Conservation (phyloP, 2,329 filamentous ascomycete genomes). For the Lasiodiplodia theobromae region DNA sequence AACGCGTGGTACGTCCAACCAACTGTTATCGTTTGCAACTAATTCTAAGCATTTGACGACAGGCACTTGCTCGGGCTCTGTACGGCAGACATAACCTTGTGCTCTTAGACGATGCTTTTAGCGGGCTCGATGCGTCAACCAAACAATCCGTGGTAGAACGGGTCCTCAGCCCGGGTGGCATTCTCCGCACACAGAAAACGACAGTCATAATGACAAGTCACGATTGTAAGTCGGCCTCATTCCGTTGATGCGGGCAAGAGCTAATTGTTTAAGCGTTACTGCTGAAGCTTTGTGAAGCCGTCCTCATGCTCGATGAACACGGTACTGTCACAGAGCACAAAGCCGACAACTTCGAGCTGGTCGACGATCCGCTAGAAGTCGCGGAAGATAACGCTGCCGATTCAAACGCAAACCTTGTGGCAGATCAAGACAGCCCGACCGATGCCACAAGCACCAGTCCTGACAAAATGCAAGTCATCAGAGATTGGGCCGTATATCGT, state of each 20-base stretch:
- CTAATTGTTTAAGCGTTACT: no score
- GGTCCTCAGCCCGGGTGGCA: constrained; percentile 54
- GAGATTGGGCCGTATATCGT: constrained; percentile 43
- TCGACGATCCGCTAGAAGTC: no score
- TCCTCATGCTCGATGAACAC: no score
- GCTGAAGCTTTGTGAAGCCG: no score
- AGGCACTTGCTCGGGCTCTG: constrained; percentile 58
- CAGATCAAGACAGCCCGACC: constrained; percentile 37
- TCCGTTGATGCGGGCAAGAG: no score
- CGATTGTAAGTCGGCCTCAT: no score
- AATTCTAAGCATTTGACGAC: constrained; percentile 26
- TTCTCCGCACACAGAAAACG: constrained; percentile 50
- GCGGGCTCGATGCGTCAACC: constrained; percentile 58
- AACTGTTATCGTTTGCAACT: constrained; percentile 17
- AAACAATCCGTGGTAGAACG: constrained; percentile 58
- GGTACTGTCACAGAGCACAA: no score
- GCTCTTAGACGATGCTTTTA: constrained; percentile 60
- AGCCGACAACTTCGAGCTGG: no score
- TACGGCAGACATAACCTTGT: constrained; percentile 58
- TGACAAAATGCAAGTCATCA: constrained; percentile 9
- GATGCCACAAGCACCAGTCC: constrained; percentile 29
- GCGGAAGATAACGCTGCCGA: no score
- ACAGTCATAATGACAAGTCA: constrained; percentile 37
- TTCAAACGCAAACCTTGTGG: constrained; percentile 30
- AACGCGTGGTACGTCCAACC: constrained; percentile 48